These are phyloP conservation scores for Beauveria australis DNA, from an alignment of 2,329 filamentous ascomycete genomes.

Conservation along the genomic window DNA sequence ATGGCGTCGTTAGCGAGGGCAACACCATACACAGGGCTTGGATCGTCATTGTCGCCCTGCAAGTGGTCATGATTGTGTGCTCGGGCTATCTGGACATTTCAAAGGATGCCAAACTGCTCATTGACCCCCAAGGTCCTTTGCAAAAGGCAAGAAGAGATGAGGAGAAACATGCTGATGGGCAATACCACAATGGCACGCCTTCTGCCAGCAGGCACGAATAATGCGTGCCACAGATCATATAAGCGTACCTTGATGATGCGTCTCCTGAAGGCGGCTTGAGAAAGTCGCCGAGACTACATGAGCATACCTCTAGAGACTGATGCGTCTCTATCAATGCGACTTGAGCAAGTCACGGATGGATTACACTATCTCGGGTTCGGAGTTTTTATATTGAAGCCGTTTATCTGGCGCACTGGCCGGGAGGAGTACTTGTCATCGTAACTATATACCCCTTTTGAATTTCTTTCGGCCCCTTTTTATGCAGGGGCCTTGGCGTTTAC, in stretches of 20 bases:
- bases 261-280: neutral
- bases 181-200: neutral
- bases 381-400: neutral
- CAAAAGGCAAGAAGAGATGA: neutral
- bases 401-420: neutral
- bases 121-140: constrained; percentile 22
- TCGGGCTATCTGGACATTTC: constrained; percentile 40
- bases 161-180: neutral
- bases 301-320: neutral
- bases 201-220: neutral
- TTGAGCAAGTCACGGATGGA: neutral
- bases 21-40: constrained; percentile 57
- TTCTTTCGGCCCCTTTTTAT: neutral
- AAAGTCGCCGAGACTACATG: neutral
- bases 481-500: neutral
- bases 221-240: neutral
- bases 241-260: neutral
- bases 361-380: neutral
- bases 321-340: neutral
- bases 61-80: constrained; percentile 38
- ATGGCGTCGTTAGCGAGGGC: constrained; percentile 53
- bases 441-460: neutral
- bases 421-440: neutral
- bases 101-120: constrained; percentile 37
- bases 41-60: constrained; percentile 49